Evolutionary conservation across 345 rosid genomes (phyloP), one percentile per base, ranked within the genome.

Genomic region (Camelina laxa): DNA sequence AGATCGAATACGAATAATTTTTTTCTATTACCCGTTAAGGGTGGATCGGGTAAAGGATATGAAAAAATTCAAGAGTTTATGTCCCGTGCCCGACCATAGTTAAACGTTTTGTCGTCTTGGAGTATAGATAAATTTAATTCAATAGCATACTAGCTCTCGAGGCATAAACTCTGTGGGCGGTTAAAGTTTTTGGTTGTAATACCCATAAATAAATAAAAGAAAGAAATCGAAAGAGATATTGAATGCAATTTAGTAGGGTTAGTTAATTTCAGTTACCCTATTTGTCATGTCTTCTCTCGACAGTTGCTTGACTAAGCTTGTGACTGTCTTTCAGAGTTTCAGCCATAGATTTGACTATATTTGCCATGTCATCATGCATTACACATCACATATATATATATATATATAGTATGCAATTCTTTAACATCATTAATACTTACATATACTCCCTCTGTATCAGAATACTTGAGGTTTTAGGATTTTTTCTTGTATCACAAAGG

Each of bases 231-330:
- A 65, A 7, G 7, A 58, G 9, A 58, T 39, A 42, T 41, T 63
- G 38, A 75, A 68, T 59, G 56, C 45, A 50, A 51, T 30, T 39
- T 69, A 61, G 41, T 76, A 63, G 42, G 75, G 75, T 76, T 76
- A 17, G 80, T 63, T 76, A 69, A 35, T 69, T 54, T 76, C 80
- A 44, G 80, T 76, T 76, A 69, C 70, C 65, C 65, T 44, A 62
- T 76, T 33, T 69, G 80, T 45, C 70, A 55, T 70, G 66, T 69
- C 80, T 69, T 76, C 80, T 67, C 75, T 70, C 71, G 75, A 70
- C 80, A 63, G 65, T 76, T 69, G 44, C 66, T 69, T 63, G 70
- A 70, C 71, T 76, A 35, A 31, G 42, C 68, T 67, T 53, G 79
- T 75, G 67, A 49, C 73, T 49, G 38, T 24, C 45, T 61, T 38